These are phyloP conservation scores for Marasmius tenuissimus DNA, from an alignment of 1,284 basidiomycete species.

Conservation along the genomic window DNA sequence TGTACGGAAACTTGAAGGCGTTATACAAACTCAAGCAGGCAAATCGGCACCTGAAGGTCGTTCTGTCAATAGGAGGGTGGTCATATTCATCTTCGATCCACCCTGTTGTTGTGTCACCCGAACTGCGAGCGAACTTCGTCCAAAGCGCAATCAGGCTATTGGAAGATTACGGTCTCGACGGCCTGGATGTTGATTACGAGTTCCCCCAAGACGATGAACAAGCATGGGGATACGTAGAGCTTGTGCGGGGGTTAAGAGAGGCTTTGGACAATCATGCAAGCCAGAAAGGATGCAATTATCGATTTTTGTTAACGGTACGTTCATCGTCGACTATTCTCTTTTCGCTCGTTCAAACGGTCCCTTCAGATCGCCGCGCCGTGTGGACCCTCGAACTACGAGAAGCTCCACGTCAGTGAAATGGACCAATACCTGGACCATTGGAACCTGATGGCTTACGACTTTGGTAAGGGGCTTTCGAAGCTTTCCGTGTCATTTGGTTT, in stretches of 20 bases:
- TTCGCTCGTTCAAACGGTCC: neutral
- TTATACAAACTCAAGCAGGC: slow-evolving; percentile 88
- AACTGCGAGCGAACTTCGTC: slow-evolving; percentile 79
- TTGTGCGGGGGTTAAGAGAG: slow-evolving; percentile 69
- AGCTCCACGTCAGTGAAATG: slow-evolving; percentile 82
- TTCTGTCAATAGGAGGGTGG: slow-evolving; percentile 93
- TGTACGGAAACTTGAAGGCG: slow-evolving; percentile 95
- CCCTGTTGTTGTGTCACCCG: slow-evolving; percentile 66
- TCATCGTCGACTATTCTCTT: slow-evolving; percentile 1
- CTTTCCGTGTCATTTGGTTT: neutral
- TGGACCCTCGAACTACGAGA: slow-evolving; percentile 84
- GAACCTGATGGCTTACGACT: slow-evolving; percentile 96
- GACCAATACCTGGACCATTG: slow-evolving; percentile 88
- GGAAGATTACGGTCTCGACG: slow-evolving; percentile 78
- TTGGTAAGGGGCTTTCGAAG: slow-evolving; percentile 44
- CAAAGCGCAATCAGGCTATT: slow-evolving; percentile 75
- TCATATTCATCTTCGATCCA: slow-evolving; percentile 82
- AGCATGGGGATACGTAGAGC: slow-evolving; percentile 69
- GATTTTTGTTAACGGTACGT: slow-evolving; percentile 74
- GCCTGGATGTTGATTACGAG: slow-evolving; percentile 83
- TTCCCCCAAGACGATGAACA: slow-evolving; percentile 76
- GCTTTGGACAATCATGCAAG: slow-evolving; percentile 69
- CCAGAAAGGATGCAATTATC: slow-evolving; percentile 57
- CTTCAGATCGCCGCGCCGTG: slow-evolving; percentile 87
- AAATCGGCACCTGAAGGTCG: slow-evolving; percentile 81